phyloP scores from a whole-genome alignment of 2,329 filamentous ascomycete genomes.

The Macroventuria anomochaeta region DNA sequence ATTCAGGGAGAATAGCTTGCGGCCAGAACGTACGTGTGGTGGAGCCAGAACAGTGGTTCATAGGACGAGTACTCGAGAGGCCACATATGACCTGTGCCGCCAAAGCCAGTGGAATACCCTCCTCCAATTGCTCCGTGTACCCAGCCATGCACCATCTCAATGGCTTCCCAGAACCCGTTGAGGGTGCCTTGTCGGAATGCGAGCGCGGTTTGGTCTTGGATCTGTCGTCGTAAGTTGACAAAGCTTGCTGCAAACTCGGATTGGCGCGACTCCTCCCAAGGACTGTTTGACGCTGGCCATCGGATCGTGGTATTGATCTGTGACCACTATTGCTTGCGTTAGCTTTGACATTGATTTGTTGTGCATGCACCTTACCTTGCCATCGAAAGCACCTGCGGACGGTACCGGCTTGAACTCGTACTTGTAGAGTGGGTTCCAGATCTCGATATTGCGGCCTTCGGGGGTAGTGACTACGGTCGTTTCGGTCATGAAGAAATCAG shows the following conservation, averaged over 20 bases:
- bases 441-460: constrained; percentile 19
- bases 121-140: constrained; percentile 55
- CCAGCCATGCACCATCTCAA: constrained; percentile 37
- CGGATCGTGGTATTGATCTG: constrained; percentile 35
- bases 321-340: constrained; percentile 27
- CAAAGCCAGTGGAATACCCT: constrained; percentile 18
- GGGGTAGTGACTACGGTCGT: constrained; percentile 25
- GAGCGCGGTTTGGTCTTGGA: constrained; percentile 25
- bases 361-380: constrained; percentile 20
- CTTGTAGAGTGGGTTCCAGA: constrained; percentile 40
- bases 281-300: constrained; percentile 35
- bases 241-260: constrained; percentile 18
- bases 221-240: background rate
- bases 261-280: constrained; percentile 30
- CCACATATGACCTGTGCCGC: constrained; percentile 69
- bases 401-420: constrained; percentile 38
- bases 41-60: constrained; percentile 66
- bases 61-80: constrained; percentile 75
- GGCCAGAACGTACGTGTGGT: constrained; percentile 46
- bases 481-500: constrained; percentile 32
- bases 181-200: constrained; percentile 15
- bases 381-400: constrained; percentile 29
- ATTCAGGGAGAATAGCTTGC: background rate
- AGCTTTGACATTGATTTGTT: background rate
- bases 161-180: constrained; percentile 47